Evolutionary conservation across 2,329 filamentous ascomycete genomes (phyloP), one percentile per base, ranked within the genome.

Genomic region (Eutypella sp.): DNA sequence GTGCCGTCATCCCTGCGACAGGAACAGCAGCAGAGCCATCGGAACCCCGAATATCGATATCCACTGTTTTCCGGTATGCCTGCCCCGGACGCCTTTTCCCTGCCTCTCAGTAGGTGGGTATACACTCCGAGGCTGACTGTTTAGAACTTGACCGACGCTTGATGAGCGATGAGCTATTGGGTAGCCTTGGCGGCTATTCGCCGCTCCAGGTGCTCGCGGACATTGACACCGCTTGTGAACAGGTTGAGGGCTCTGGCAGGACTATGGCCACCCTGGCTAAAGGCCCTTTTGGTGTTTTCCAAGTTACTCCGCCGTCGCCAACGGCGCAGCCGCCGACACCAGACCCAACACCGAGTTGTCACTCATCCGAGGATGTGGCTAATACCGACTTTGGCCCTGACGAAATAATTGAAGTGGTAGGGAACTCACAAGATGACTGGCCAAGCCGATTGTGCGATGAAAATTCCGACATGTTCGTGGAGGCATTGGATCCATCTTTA

Each of bases 41-140:
- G 50, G 9, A 45, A 48, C 41, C 20, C 54, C 33, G 55, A 58
- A 23, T 73, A 68, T 49, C 65, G 70, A 33, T 68, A 70, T 43
- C 69, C 69, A 29, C 57, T 73, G 16, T 69, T 72, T 48, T 68
- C 68, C n/a, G 44, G 44, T 41, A 46, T 29, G 37, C 42, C 24
- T 13, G 37, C 9, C 4, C 33, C 33, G 33, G 18, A 36, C 11
- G 9, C 33, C 13, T 36, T 16, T 16, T 8, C 3, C 10, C 7
- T 16, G 15, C n/a, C 13, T 36, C 33, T n/a, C n/a, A 7, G 33
- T 7, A 18, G 33, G 16, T 36, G 11, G 4, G n/a, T 36, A 36
- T 16, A 36, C 8, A 18, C 18, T 19, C 18, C 13, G 3, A 36
- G 33, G 33, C 33, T 36, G n/a, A 36, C 33, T 20, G 16, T 4